These are phyloP conservation scores for Conidiobolus incongruus DNA, from an alignment of 371 early-diverging fungal genomes.

Conservation along the genomic window DNA sequence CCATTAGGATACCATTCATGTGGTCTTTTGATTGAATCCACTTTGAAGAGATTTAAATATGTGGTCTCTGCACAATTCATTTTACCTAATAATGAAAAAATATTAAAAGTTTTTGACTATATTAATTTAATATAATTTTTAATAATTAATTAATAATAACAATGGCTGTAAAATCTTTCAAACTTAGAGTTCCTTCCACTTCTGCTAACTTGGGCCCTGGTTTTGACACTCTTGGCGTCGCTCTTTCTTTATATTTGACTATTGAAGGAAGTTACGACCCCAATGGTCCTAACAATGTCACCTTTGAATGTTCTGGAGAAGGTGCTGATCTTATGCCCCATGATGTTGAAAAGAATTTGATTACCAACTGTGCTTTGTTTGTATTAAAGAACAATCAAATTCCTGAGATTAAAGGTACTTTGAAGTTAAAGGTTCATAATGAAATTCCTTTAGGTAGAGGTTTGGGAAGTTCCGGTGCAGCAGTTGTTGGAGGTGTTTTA, in stretches of 20 bases:
- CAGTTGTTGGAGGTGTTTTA: constrained; percentile 82
- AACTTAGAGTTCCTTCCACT: constrained; percentile 65
- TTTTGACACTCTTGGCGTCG: constrained; percentile 83
- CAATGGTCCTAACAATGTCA: too few species aligned
- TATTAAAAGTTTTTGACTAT: too few species aligned
- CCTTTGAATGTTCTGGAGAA: constrained; percentile 56
- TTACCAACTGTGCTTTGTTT: constrained; percentile 69
- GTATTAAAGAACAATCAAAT: constrained; percentile 47
- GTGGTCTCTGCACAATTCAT: too few species aligned
- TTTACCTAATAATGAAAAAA: too few species aligned
- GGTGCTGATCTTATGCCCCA: constrained; percentile 57
- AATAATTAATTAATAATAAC: too few species aligned
- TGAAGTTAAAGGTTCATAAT: constrained; percentile 41
- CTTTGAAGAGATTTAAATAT: too few species aligned
- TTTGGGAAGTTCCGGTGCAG: constrained; percentile 86
- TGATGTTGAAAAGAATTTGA: constrained; percentile 59
- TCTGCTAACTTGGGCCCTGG: constrained; percentile 95
- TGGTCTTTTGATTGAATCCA: too few species aligned
- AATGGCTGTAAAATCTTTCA: too few species aligned
- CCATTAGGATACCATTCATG: too few species aligned
- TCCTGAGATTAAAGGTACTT: constrained; percentile 22
- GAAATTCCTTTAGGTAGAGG: constrained; percentile 89
- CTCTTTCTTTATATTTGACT: constrained; percentile 60
- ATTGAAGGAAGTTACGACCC: constrained; percentile 33
- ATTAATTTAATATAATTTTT: too few species aligned